Evolutionary conservation across 2,329 filamentous ascomycete genomes (phyloP).

Genomic region (Epichloe gansuensis): DNA sequence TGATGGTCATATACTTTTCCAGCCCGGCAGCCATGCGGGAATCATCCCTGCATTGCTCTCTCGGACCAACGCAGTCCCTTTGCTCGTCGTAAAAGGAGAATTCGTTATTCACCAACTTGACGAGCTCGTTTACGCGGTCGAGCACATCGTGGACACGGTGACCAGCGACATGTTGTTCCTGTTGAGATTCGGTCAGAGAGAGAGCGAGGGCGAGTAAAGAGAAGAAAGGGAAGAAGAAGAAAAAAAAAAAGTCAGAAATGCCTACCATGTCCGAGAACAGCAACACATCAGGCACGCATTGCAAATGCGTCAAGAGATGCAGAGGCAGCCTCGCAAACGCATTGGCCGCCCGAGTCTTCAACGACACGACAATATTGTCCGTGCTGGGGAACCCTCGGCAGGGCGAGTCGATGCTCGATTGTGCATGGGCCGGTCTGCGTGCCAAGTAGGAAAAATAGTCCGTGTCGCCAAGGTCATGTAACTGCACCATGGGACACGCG

Average conservation of each 20-base stretch:
- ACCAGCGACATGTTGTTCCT: slow-evolving; percentile 37
- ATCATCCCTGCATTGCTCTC: slow-evolving; percentile 27
- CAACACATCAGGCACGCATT: slow-evolving; percentile 40
- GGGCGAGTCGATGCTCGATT: slow-evolving; percentile 23
- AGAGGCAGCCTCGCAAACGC: slow-evolving; percentile 40
- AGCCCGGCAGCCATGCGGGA: slow-evolving; percentile 34
- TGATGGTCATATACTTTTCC: slow-evolving; percentile 50
- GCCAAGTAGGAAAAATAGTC: slow-evolving; percentile 18
- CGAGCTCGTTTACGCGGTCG: slow-evolving; percentile 23
- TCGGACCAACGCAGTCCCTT: slow-evolving; percentile 31
- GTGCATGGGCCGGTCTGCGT: slow-evolving; percentile 19
- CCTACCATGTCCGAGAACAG: slow-evolving; percentile 42
- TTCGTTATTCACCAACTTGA: slow-evolving; percentile 26
- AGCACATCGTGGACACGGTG: slow-evolving; percentile 30
- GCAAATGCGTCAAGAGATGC: slow-evolving; percentile 40
- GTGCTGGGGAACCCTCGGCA: slow-evolving; percentile 31
- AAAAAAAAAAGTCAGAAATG: not conserved
- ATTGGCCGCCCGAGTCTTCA: slow-evolving; percentile 48
- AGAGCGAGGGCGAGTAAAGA: not conserved
- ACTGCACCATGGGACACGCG: not conserved
- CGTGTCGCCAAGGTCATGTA: not conserved
- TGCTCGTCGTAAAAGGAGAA: slow-evolving; percentile 34
- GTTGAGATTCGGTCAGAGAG: not conserved
- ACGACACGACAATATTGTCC: slow-evolving; percentile 34
- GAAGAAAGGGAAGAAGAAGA: not conserved